Evolutionary conservation across 2,329 filamentous ascomycete genomes (phyloP), one percentile per base, ranked within the genome.

Genomic region (Colletotrichum musicola): DNA sequence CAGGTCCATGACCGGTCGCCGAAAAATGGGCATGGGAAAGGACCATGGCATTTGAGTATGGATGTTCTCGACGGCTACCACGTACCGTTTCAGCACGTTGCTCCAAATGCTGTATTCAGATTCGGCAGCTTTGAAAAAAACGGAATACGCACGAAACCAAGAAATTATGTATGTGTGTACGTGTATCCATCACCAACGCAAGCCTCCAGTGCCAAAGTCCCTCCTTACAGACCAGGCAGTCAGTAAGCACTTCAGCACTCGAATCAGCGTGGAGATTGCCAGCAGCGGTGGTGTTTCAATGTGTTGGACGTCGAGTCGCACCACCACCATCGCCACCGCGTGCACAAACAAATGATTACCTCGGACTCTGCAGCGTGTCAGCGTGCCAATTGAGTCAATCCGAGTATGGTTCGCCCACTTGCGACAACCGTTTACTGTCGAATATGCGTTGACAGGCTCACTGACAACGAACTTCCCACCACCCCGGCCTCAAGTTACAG

Each of bases 221-320:
- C 20, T 64, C 54, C 53, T 58, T 59, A 40, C 53, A 50, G 40
- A n/a, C 16, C 22, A 35, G 49, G 27, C 16, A 16, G 16, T 22
- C 18, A 25, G 16, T 46, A 18, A 64, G 53, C 22, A 25, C 22
- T 25, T 54, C 47, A 63, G 59, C 53, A 68, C 59, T 64, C 58
- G 59, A 40, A 49, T 25, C 53, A 58, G 7, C 59, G 53, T 46
- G 44, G 58, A 67, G 35, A 51, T 57, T 22, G 62, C 22, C 44
- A 46, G 58, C 58, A 25, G 42, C 35, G 18, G 51, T 51, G 42
- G 46, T 51, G 50, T 67, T 67, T 63, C 64, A 53, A 68, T 46
- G 16, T 22, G 44, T 25, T 12, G 22, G 38, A 20, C 35, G 7
- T 40, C 35, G 44, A 63, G 14, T 63, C 44, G 58, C 51, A 63